A percentile compares a stretch with the other conserved stretches of the same genome.
phyloP scores from a whole-genome alignment of 148 eudicot species.

The Vaccinium darrowii region DNA sequence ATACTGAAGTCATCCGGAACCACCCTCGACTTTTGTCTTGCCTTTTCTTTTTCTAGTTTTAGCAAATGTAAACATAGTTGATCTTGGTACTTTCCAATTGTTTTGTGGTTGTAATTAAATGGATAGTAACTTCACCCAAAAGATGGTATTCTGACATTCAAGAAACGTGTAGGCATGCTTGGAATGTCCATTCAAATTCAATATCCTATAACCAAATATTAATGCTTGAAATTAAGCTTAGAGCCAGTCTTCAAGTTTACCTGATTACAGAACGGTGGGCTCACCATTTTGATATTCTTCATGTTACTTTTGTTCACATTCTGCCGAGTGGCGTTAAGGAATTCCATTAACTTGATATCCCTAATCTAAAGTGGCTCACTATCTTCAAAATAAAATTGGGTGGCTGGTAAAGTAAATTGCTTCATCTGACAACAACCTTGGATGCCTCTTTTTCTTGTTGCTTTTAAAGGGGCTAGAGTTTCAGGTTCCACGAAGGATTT shows the following conservation, averaged over 20 bases:
- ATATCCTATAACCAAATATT: neutral
- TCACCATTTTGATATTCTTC: neutral
- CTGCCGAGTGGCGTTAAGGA: neutral
- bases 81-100: neutral
- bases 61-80: neutral
- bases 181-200: neutral
- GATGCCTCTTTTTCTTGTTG: neutral
- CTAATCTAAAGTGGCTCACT: neutral
- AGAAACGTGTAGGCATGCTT: neutral
- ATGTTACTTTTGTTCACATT: slow-evolving; percentile 3
- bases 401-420: neutral
- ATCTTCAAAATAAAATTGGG: neutral
- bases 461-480: neutral
- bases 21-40: neutral
- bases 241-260: neutral
- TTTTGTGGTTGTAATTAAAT: neutral
- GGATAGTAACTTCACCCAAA: neutral
- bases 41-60: neutral
- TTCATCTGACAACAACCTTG: neutral
- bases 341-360: neutral
- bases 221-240: neutral
- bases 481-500: neutral
- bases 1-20: neutral
- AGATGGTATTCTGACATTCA: neutral
- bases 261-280: neutral